Evolutionary conservation across 805 yeast species (phyloP).

Genomic region (Starmerella sp.): DNA sequence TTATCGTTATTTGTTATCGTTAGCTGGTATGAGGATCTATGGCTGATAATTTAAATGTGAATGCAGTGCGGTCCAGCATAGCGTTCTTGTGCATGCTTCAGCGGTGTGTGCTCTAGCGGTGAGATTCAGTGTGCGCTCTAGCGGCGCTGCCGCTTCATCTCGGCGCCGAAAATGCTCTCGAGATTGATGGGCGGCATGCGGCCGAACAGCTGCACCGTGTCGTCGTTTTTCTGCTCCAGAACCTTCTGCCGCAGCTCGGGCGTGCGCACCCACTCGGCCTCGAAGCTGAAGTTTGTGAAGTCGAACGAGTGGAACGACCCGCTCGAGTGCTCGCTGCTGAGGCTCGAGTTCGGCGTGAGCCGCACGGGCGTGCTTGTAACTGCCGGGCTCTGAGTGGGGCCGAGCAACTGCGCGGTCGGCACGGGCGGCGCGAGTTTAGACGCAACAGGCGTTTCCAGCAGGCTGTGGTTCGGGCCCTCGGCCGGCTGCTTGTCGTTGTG

Average conservation of each 20-base stretch:
- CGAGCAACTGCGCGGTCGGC: background rate
- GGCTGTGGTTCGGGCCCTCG: background rate
- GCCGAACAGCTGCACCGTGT: constrained; percentile 65
- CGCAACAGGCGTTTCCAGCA: background rate
- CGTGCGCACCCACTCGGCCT: constrained; percentile 53
- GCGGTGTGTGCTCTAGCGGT: background rate
- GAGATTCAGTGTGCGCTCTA: background rate
- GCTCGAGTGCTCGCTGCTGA: background rate
- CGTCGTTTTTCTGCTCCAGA: constrained; percentile 39
- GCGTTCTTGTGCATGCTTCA: background rate
- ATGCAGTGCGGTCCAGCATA: too few relatives aligned
- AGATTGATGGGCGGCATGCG: constrained; percentile 57
- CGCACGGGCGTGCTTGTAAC: constrained; percentile 5
- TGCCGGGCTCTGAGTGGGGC: background rate
- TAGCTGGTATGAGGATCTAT: too few relatives aligned
- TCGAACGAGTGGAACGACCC: constrained; percentile 7
- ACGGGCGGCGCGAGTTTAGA: background rate
- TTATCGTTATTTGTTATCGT: too few relatives aligned
- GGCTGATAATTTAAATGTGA: too few relatives aligned
- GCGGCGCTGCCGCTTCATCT: constrained; percentile 1
- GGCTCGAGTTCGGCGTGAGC: background rate
- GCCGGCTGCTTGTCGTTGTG: background rate
- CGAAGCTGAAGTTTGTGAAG: constrained; percentile 25
- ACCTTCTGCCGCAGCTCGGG: constrained; percentile 42
- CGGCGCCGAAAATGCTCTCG: constrained; percentile 46